These are phyloP conservation scores for Arthrinium puccinioides DNA, from an alignment of 2,329 filamentous ascomycete species.

Conservation along the genomic window DNA sequence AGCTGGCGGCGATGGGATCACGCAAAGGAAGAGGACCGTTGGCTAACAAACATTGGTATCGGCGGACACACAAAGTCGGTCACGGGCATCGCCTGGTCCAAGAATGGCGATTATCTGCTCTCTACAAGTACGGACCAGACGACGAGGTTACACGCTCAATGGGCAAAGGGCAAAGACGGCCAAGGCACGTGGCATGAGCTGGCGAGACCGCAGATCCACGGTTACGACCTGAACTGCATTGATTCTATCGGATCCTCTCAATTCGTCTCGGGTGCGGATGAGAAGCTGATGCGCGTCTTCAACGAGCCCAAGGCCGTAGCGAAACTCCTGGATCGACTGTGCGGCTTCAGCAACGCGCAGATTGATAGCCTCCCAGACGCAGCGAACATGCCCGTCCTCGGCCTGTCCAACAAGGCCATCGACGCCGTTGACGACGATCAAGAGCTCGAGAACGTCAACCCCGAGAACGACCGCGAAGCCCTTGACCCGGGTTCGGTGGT, in stretches of 20 bases:
- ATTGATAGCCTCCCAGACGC: slow-evolving; percentile 62
- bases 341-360: slow-evolving; percentile 37
- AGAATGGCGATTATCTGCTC: slow-evolving; percentile 73
- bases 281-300: slow-evolving; percentile 96
- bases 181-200: slow-evolving; percentile 83
- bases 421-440: slow-evolving; percentile 42
- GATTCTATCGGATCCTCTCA: slow-evolving; percentile 64
- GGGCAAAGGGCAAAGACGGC: slow-evolving; percentile 46
- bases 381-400: slow-evolving; percentile 90
- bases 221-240: slow-evolving; percentile 95
- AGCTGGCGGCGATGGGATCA: slow-evolving; percentile 86
- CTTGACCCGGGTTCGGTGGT: slow-evolving; percentile 48
- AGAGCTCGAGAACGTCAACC: slow-evolving; percentile 23
- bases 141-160: slow-evolving; percentile 76
- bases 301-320: slow-evolving; percentile 81
- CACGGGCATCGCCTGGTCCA: slow-evolving; percentile 78
- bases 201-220: slow-evolving; percentile 91
- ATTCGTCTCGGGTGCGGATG: slow-evolving; percentile 92
- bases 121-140: slow-evolving; percentile 92
- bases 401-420: slow-evolving; percentile 91
- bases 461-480: slow-evolving; percentile 44
- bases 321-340: slow-evolving; percentile 60
- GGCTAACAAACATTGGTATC: slow-evolving; percentile 70
- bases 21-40: slow-evolving; percentile 53
- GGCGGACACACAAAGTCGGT: slow-evolving; percentile 80